Evolutionary conservation across 768 basidiomycete genomes (phyloP).

Genomic region (Clitopilus hobsonii): DNA sequence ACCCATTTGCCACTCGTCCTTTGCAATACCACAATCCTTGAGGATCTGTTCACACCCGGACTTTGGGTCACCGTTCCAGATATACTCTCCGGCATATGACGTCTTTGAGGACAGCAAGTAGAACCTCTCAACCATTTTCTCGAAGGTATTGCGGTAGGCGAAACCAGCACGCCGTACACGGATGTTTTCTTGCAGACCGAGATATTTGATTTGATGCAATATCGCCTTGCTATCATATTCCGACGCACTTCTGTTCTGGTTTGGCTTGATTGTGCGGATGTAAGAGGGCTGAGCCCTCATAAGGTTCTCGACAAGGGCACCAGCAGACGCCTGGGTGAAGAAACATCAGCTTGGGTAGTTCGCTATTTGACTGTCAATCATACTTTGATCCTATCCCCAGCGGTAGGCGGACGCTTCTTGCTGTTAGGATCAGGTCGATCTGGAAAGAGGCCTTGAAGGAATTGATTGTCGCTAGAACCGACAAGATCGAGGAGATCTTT

Average conservation of each 20-base stretch:
- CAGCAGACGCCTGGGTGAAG: conserved; percentile 69
- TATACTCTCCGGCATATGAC: conserved; percentile 98
- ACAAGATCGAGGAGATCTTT: conserved; percentile 94
- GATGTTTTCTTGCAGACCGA: conserved; percentile 97
- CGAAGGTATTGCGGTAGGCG: conserved; percentile 96
- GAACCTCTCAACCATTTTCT: conserved; percentile 98
- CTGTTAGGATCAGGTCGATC: conserved; percentile 94
- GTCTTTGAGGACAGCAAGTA: conserved; percentile 93
- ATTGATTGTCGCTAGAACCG: conserved; percentile 72
- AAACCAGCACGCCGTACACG: conserved; percentile 96
- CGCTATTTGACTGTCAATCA: conserved; percentile 5
- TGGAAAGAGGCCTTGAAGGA: conserved; percentile 86
- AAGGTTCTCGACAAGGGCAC: conserved; percentile 93
- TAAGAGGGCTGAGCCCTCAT: conserved; percentile 98
- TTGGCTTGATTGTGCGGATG: conserved; percentile 99
- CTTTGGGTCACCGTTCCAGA: conserved; percentile 86
- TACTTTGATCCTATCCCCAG: conserved; percentile 96
- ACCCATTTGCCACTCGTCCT: conserved; percentile 99
- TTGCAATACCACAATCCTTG: conserved; percentile 91
- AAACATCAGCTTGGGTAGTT: not conserved
- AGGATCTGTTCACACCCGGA: conserved; percentile 92
- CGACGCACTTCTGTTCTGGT: conserved; percentile 87
- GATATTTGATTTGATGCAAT: conserved; percentile 98
- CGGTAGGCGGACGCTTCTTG: conserved; percentile 97
- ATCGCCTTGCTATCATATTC: conserved; percentile 96